phyloP scores from a whole-genome alignment of 1,284 basidiomycete species.

The Hemileia vastatrix region DNA sequence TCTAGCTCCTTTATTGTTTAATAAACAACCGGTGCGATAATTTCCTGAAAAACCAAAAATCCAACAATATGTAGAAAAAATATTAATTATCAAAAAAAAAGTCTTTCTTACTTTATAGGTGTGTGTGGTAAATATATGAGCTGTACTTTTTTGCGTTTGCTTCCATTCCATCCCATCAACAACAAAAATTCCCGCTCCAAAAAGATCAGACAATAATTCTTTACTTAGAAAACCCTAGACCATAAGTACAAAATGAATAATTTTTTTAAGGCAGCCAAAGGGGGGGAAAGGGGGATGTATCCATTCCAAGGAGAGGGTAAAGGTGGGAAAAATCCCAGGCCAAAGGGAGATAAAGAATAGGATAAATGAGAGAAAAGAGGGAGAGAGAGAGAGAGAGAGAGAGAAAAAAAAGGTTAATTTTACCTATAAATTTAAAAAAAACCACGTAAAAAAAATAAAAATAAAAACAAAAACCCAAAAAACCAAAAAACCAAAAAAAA shows the following conservation, averaged over 20 bases:
- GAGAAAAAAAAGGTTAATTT: too few species aligned
- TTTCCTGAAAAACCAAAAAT: conserved; percentile 1
- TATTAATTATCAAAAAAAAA: not conserved
- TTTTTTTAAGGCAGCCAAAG: too few species aligned
- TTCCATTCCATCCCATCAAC: conserved; percentile 21
- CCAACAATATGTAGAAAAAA: not conserved
- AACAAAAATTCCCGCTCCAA: conserved; percentile 23
- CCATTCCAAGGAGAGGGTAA: too few species aligned
- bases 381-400: too few species aligned
- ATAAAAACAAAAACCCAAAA: too few species aligned
- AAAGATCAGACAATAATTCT: conserved; percentile 23
- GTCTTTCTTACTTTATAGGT: conserved; percentile 16
- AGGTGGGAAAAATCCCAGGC: too few species aligned
- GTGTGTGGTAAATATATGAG: conserved; percentile 20
- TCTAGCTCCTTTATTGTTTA: conserved; percentile 14
- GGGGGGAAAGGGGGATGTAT: too few species aligned
- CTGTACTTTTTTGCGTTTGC: conserved; percentile 15
- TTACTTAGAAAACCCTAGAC: conserved; percentile 16
- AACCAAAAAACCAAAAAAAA: too few species aligned
- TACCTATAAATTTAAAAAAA: too few species aligned
- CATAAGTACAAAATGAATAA: not conserved
- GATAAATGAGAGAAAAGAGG: too few species aligned
- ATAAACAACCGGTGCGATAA: conserved; percentile 19
- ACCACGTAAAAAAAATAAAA: too few species aligned
- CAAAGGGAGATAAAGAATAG: too few species aligned